A percentile compares a stretch with the other conserved stretches of the same genome.
Conservation (phyloP, 2,329 filamentous ascomycete species). For the Paecilomyces formosus region DNA sequence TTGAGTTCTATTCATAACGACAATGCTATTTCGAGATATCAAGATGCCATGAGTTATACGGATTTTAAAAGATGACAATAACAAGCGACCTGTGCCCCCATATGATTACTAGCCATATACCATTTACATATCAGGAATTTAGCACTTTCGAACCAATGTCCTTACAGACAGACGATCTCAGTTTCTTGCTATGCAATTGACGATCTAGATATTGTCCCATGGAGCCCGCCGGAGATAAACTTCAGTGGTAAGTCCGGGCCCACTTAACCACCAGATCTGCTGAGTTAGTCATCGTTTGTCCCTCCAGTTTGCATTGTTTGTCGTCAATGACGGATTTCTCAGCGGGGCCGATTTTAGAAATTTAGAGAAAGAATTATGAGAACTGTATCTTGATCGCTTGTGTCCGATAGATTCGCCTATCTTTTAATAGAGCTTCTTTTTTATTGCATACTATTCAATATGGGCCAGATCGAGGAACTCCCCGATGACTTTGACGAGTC, state of each 20-base stretch:
- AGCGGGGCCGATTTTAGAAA: background rate
- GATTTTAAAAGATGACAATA: too few species aligned
- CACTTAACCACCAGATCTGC: background rate
- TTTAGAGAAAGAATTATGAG: background rate
- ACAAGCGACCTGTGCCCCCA: too few species aligned
- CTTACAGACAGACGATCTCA: too few species aligned
- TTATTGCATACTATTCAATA: conserved; percentile 10
- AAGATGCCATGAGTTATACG: too few species aligned
- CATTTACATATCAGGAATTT: too few species aligned
- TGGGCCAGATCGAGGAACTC: conserved; percentile 49
- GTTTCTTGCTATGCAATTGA: too few species aligned
- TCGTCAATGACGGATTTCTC: background rate
- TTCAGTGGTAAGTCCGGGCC: background rate
- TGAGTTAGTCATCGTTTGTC: background rate
- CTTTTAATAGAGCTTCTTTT: background rate
- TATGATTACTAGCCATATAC: too few species aligned
- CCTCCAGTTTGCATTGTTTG: background rate
- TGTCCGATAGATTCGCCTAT: background rate
- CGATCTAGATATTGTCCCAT: background rate
- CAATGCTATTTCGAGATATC: too few species aligned
- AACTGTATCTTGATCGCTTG: background rate
- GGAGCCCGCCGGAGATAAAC: background rate
- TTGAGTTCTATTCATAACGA: too few species aligned
- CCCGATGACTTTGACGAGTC: conserved; percentile 44
- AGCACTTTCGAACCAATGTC: too few species aligned